Evolutionary conservation across 106 monocot species (phyloP).

Genomic region (Iris macrosiphon): DNA sequence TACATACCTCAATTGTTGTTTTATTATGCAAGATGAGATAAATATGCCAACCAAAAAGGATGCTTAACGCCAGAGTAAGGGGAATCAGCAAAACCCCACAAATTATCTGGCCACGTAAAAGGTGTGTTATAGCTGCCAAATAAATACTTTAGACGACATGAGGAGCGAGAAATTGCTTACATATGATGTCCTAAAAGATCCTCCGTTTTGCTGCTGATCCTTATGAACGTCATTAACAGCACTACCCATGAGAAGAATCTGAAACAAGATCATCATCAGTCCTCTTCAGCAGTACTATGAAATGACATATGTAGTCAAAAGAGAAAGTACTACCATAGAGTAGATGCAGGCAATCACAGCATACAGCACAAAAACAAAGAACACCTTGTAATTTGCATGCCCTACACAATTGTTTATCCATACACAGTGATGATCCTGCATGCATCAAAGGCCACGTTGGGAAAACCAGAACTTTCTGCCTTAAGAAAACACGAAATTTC

Average conservation of each 20-base stretch:
- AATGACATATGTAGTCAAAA: slow-evolving; percentile 1
- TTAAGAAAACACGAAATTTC: too few relatives aligned
- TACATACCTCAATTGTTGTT: slow-evolving; percentile 91
- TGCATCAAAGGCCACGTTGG: slow-evolving; percentile 2
- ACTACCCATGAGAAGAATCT: slow-evolving; percentile 82
- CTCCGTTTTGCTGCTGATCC: slow-evolving; percentile 48
- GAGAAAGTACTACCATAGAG: slow-evolving; percentile 49
- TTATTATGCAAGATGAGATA: slow-evolving; percentile 89
- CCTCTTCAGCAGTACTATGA: neutral
- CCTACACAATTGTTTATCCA: slow-evolving; percentile 99
- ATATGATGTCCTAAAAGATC: slow-evolving; percentile 59
- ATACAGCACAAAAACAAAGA: slow-evolving; percentile 85
- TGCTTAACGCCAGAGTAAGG: slow-evolving; percentile 60
- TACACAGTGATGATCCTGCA: slow-evolving; percentile 97
- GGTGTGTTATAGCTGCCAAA: too few relatives aligned
- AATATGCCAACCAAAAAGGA: slow-evolving; percentile 95
- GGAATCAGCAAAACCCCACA: slow-evolving; percentile 83
- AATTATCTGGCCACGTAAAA: too few relatives aligned
- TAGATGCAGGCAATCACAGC: slow-evolving; percentile 77
- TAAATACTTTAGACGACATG: too few relatives aligned
- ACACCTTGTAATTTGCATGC: slow-evolving; percentile 92
- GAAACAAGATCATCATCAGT: slow-evolving; percentile 14
- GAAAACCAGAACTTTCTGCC: too few relatives aligned
- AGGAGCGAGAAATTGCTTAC: slow-evolving; percentile 21
- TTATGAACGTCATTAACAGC: slow-evolving; percentile 43